phyloP scores from a whole-genome alignment of 2,329 filamentous ascomycete species.

The Fusarium equiseti region DNA sequence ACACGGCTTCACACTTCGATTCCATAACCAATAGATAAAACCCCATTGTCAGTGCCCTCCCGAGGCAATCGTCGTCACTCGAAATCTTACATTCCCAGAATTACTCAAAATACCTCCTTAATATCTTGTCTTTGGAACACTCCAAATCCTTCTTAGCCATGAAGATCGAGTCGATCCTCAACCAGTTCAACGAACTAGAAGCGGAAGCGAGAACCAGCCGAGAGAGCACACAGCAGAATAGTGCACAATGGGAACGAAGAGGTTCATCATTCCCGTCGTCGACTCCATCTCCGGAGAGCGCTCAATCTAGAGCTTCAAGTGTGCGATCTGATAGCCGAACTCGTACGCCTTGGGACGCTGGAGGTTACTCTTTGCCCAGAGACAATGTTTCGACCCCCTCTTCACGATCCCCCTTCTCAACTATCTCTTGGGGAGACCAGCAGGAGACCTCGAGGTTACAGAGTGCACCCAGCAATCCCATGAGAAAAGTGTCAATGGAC shows the following conservation, averaged over 20 bases:
- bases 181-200: conserved; percentile 40
- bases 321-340: conserved; percentile 40
- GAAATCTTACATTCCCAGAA: conserved; percentile 17
- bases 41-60: conserved; percentile 11
- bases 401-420: conserved; percentile 38
- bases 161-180: conserved; percentile 42
- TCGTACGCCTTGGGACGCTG: conserved; percentile 65
- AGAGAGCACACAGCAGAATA: conserved; percentile 18
- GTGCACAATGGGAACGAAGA: conserved; percentile 12
- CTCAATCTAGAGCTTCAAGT: conserved; percentile 41
- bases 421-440: conserved; percentile 45
- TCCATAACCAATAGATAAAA: conserved; percentile 28
- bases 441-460: conserved; percentile 34
- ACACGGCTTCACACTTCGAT: conserved; percentile 26
- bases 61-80: not conserved
- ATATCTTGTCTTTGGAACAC: conserved; percentile 10
- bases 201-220: conserved; percentile 17
- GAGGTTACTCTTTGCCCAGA: conserved; percentile 61
- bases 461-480: conserved; percentile 40
- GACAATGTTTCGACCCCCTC: conserved; percentile 54
- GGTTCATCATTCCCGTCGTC: conserved; percentile 44
- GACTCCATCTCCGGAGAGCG: conserved; percentile 53
- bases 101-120: conserved; percentile 7
- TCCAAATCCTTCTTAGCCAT: conserved; percentile 17
- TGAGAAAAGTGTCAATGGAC: conserved; percentile 51